Evolutionary conservation across 805 yeast species (phyloP).

Genomic region (Candida golubevii): DNA sequence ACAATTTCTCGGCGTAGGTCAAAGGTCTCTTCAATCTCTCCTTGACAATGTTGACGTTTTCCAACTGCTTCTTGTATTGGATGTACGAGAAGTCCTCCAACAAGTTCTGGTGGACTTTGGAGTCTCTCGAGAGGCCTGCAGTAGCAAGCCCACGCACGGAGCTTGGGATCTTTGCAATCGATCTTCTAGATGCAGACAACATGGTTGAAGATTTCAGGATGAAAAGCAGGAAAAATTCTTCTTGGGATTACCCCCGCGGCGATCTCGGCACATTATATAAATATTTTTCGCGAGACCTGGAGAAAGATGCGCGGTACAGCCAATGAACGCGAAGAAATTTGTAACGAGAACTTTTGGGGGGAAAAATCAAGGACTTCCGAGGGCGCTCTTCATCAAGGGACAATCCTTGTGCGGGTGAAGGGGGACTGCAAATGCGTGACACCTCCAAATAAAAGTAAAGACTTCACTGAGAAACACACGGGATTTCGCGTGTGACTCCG

Average conservation of each 20-base stretch:
- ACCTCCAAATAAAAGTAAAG: too few species aligned
- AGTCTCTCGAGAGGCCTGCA: slow-evolving; percentile 20
- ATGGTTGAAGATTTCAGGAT: slow-evolving; percentile 17
- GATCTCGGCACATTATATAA: slow-evolving; percentile 10
- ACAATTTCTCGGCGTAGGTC: slow-evolving; percentile 91
- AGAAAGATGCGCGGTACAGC: slow-evolving; percentile 15
- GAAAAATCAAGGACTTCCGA: slow-evolving; percentile 10
- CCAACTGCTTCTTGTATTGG: slow-evolving; percentile 86
- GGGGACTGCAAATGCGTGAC: too few species aligned
- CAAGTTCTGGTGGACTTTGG: slow-evolving; percentile 55
- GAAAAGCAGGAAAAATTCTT: slow-evolving; percentile 1
- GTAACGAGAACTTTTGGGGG: slow-evolving; percentile 10
- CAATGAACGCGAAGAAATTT: slow-evolving; percentile 23
- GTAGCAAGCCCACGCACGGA: slow-evolving; percentile 22
- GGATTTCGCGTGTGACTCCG: too few species aligned
- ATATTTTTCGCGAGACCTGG: slow-evolving; percentile 10
- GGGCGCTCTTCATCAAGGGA: slow-evolving; percentile 9
- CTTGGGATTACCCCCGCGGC: slow-evolving; percentile 2
- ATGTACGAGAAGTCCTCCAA: slow-evolving; percentile 81
- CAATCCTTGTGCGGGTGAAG: background rate
- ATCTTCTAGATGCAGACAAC: slow-evolving; percentile 42
- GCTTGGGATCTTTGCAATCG: slow-evolving; percentile 20
- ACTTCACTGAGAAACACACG: too few species aligned
- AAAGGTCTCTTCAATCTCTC: slow-evolving; percentile 81
- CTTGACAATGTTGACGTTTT: slow-evolving; percentile 81